Evolutionary conservation across 2,329 filamentous ascomycete species (phyloP), one percentile per base, ranked within the genome.

Genomic region (Botrytis cinerea): DNA sequence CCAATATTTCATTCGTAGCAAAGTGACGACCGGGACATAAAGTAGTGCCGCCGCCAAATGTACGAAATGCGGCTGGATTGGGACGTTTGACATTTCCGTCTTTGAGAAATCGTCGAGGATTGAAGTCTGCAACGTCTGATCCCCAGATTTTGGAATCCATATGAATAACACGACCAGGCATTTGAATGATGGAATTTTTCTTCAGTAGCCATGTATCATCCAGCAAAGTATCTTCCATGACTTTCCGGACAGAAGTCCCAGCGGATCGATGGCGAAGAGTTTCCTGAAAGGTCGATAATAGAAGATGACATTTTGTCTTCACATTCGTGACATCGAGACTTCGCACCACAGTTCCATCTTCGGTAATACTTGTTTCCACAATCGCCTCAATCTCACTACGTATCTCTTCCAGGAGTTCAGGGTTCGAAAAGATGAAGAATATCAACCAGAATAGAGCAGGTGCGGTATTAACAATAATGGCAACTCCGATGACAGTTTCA

Each of bases 221-320:
- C 0, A 84, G 76, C 1, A 80, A 68, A 1, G 79, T 80, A 66
- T 84, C 82, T 46, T 83, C 75, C 67, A 80, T 79, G 4, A 83
- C 82, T 61, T 81, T 73, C 25, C 83, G 81, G 62, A 79, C 48
- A 3, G 82, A 83, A 51, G 81, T 80, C 5, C 82, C 82, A 43
- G 82, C 82, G 38, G 81, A 81, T 62, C 81, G 78, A 66, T 80
- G 79, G 5, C 85, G 82, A 7, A 68, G 64, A 2, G 81, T 81
- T 74, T 86, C 84, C 67, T 85, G 81, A 59, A 83, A 82, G 4
- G 81, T 80, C 10, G 84, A 84, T 4, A 82, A 73, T 6, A 86
- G 74, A 0, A 84, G 79, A 3, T 83, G 82, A 74, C 83, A 85
- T 3, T 71, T 76, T 1, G 32, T 40, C 61, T 74, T 61, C 68